phyloP scores from a whole-genome alignment of 768 basidiomycete genomes.

The Termitomyces sp. region DNA sequence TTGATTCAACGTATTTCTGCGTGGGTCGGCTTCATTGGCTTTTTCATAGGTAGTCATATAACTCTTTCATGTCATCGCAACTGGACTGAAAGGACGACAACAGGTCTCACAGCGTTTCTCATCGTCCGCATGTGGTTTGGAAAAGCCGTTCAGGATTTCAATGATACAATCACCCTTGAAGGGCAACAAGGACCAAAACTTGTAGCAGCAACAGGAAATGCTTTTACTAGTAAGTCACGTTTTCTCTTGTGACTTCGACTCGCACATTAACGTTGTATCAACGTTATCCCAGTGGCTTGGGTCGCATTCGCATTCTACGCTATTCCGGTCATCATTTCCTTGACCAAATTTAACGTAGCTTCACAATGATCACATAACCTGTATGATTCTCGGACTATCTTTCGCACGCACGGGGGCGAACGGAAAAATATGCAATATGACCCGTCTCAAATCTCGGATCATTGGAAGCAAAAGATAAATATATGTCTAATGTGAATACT shows the following conservation, averaged over 20 bases:
- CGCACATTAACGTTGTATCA: constrained; percentile 17
- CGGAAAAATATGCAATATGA: neutral
- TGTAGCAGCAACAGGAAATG: constrained; percentile 60
- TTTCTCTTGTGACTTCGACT: neutral
- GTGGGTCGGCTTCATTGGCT: constrained; percentile 76
- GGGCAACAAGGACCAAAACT: constrained; percentile 53
- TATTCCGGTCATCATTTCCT: constrained; percentile 61
- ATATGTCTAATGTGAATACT: neutral
- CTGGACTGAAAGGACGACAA: neutral
- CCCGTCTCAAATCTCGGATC: neutral
- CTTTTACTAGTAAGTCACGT: constrained; percentile 62
- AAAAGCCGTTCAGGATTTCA: constrained; percentile 76
- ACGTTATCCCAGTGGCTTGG: constrained; percentile 57
- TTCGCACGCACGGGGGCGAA: neutral
- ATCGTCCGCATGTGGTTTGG: constrained; percentile 79
- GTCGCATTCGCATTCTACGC: constrained; percentile 72
- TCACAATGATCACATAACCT: constrained; percentile 9
- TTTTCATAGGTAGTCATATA: constrained; percentile 58
- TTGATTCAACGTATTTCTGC: constrained; percentile 53
- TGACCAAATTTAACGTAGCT: constrained; percentile 64
- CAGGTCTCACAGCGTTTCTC: constrained; percentile 66
- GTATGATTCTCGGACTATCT: neutral
- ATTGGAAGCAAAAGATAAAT: neutral
- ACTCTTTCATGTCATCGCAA: neutral
- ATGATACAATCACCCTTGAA: constrained; percentile 48